These are phyloP conservation scores for Astragalus membranaceus DNA, from an alignment of 306 rosid genomes.

Conservation along the genomic window DNA sequence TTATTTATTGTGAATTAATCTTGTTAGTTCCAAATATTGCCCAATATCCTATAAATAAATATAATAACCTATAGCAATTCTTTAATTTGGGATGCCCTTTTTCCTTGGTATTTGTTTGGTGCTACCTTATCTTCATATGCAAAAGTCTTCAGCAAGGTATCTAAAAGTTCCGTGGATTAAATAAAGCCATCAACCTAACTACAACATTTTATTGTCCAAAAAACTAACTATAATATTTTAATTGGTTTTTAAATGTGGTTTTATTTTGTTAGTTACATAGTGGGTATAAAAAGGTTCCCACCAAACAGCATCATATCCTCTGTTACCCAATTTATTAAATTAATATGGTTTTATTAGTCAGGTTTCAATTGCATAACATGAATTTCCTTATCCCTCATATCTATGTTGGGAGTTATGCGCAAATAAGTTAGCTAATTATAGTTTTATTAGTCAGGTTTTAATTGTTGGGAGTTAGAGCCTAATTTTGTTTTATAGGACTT, in stretches of 20 bases:
- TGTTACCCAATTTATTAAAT: background rate
- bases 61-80: background rate
- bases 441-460: too few relatives aligned
- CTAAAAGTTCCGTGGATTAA: background rate
- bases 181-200: slow-evolving; percentile 25
- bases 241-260: background rate
- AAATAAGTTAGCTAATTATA: too few relatives aligned
- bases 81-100: background rate
- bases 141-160: background rate
- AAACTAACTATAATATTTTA: background rate
- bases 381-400: too few relatives aligned
- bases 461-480: too few relatives aligned
- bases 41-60: background rate
- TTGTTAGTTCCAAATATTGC: background rate
- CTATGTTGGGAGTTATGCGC: too few relatives aligned
- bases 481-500: too few relatives aligned
- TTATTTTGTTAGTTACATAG: slow-evolving; percentile 19
- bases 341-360: too few relatives aligned
- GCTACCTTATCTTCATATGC: background rate
- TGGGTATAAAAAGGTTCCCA: slow-evolving; percentile 5
- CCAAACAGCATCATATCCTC: background rate
- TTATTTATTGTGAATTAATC: slow-evolving; percentile 3
- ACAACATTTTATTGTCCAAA: background rate
- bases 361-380: too few relatives aligned
- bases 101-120: background rate